These are phyloP conservation scores for Hypoxylon lienhwacheense DNA, from an alignment of 495 filamentous ascomycete genomes.

Conservation along the genomic window DNA sequence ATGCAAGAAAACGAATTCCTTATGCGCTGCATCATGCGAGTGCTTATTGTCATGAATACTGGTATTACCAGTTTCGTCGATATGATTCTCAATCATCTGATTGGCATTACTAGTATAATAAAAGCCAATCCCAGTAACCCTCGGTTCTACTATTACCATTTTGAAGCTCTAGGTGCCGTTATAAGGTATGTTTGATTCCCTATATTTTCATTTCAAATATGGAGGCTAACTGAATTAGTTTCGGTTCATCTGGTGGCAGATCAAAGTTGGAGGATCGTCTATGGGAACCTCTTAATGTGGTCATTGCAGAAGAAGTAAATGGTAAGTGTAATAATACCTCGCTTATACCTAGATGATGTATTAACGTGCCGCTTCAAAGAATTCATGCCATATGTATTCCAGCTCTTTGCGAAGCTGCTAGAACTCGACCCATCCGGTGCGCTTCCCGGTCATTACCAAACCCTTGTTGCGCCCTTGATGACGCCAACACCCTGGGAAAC, in stretches of 20 bases:
- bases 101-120: conserved; percentile 85
- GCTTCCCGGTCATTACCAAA: conserved; percentile 74
- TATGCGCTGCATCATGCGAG: conserved; percentile 97
- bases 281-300: conserved; percentile 72
- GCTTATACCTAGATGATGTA: not conserved
- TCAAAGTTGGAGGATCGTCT: conserved; percentile 72
- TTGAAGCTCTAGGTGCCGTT: conserved; percentile 93
- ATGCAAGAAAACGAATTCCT: conserved; percentile 98
- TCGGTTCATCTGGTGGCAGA: conserved; percentile 59
- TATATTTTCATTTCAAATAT: not conserved
- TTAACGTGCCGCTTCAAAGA: conserved; percentile 54
- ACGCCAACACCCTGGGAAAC: conserved; percentile 81
- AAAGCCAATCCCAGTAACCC: conserved; percentile 94
- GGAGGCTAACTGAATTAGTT: conserved; percentile 57
- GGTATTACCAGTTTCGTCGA: conserved; percentile 70
- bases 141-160: conserved; percentile 97
- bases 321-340: conserved; percentile 50
- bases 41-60: conserved; percentile 88
- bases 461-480: conserved; percentile 72
- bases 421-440: conserved; percentile 75
- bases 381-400: conserved; percentile 96
- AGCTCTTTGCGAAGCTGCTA: conserved; percentile 85
- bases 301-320: conserved; percentile 78
- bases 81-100: conserved; percentile 71
- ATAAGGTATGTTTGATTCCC: conserved; percentile 59